Conservation (phyloP, 208 protist genomes). For the Wallacemonas sp. region DNA sequence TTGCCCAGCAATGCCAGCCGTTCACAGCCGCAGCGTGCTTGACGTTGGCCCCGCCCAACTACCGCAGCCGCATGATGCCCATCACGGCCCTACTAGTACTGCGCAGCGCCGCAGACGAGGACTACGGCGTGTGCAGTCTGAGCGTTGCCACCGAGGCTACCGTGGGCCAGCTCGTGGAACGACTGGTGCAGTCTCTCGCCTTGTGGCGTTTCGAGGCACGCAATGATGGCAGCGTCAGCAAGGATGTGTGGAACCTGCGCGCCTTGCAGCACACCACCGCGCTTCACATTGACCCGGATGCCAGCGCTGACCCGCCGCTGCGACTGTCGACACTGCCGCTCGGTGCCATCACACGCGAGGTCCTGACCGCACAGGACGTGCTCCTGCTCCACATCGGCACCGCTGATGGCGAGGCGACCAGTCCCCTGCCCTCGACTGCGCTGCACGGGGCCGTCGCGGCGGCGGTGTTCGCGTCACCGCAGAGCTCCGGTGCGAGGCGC, state of each 20-base stretch:
- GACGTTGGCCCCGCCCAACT: slow-evolving; percentile 39
- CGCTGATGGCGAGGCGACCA: too few species aligned
- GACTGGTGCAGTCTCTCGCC: slow-evolving; percentile 22
- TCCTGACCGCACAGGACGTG: slow-evolving; percentile 1
- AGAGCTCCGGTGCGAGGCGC: neutral
- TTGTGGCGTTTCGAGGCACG: neutral
- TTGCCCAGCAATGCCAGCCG: slow-evolving; percentile 22
- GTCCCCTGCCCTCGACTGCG: too few species aligned
- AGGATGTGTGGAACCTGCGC: neutral
- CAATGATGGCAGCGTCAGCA: neutral
- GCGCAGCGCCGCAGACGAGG: too few species aligned
- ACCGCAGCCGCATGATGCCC: slow-evolving; percentile 43
- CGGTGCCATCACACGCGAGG: neutral
- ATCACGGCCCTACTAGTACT: slow-evolving; percentile 23
- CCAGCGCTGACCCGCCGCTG: neutral
- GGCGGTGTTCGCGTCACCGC: neutral
- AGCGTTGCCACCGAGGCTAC: slow-evolving; percentile 49
- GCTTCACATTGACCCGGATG: neutral
- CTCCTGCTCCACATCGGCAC: too few species aligned
- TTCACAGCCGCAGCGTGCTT: slow-evolving; percentile 31
- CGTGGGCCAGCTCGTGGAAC: slow-evolving; percentile 66
- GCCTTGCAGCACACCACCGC: neutral
- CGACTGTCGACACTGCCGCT: slow-evolving; percentile 5
- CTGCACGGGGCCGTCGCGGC: neutral
- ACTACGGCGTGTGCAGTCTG: slow-evolving; percentile 52